Percentiles rank a stretch among this genome's conserved stretches.
Evolutionary conservation across 768 basidiomycete genomes (phyloP).

Genomic region (Tricholoma bakamatsutake): DNA sequence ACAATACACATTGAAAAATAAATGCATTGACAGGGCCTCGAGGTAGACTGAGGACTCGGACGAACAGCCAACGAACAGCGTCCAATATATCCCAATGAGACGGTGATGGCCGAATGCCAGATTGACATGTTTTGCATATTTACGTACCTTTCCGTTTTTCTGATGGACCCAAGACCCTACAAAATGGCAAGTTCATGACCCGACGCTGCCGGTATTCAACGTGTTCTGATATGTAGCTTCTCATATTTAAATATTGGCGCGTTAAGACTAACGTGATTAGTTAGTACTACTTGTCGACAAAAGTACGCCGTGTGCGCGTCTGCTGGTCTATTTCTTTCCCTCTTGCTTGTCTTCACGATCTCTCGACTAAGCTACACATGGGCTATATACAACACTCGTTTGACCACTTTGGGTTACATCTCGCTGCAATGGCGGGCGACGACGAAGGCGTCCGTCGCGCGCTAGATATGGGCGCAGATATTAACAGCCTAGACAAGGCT

Average conservation of each 20-base stretch:
- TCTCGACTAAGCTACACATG: conserved; percentile 10
- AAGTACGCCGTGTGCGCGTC: too few relatives aligned
- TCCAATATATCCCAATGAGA: conserved; percentile 9
- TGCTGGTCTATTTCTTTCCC: conserved; percentile 5
- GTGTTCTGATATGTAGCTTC: neutral
- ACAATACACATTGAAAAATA: neutral
- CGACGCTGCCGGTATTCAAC: conserved; percentile 8
- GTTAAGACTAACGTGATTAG: conserved; percentile 3
- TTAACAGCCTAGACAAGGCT: conserved; percentile 56
- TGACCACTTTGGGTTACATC: conserved; percentile 40
- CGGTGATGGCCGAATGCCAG: conserved; percentile 7
- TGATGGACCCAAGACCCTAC: conserved; percentile 9
- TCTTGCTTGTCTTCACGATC: conserved; percentile 1
- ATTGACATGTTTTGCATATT: conserved; percentile 6
- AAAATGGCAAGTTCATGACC: conserved; percentile 11
- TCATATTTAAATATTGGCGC: conserved; percentile 13
- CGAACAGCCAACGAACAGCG: too few relatives aligned
- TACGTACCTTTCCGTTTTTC: conserved; percentile 8
- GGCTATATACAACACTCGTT: conserved; percentile 23
- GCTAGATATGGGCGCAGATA: conserved; percentile 56
- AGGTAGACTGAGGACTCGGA: conserved; percentile 6
- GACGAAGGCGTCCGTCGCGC: conserved; percentile 46
- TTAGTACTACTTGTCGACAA: too few relatives aligned
- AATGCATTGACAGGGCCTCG: neutral
- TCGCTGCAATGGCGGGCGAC: conserved; percentile 53